Conservation (phyloP, 208 protist genomes). For the Balamuthia mandrillaris region DNA sequence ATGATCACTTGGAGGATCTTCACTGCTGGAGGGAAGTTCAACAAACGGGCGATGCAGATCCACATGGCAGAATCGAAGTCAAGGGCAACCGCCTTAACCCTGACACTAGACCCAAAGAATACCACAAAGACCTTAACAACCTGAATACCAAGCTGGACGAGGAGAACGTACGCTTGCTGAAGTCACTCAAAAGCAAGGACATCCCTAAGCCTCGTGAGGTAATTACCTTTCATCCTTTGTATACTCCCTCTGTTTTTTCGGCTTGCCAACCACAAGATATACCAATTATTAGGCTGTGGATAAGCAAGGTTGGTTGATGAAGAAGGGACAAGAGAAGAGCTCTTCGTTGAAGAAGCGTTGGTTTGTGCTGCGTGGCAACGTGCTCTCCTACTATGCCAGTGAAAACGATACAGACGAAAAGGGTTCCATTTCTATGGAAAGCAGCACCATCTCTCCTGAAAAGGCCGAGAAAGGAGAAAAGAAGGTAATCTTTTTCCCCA, state of each 20-base stretch:
- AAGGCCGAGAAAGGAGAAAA: not conserved
- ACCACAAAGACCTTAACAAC: not conserved
- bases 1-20: conserved; percentile 17
- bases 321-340: not conserved
- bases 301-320: conserved; percentile 2
- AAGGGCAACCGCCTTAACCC: too few relatives aligned
- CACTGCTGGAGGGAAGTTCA: conserved; percentile 5
- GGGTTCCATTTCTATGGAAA: conserved; percentile 5
- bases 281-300: not conserved
- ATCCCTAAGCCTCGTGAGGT: too few relatives aligned
- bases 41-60: not conserved
- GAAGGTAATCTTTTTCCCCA: not conserved
- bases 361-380: not conserved
- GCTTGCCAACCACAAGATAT: too few relatives aligned
- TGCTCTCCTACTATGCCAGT: conserved; percentile 7
- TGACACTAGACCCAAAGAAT: too few relatives aligned
- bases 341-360: not conserved
- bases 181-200: not conserved
- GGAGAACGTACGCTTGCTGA: not conserved
- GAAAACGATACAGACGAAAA: not conserved
- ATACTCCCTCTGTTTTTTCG: too few relatives aligned
- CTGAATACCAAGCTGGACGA: not conserved
- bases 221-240: too few relatives aligned
- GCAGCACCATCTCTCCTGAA: not conserved
- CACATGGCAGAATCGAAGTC: not conserved